Evolutionary conservation across 345 rosid genomes (phyloP), one percentile per base, ranked within the genome.

Genomic region (Lumnitzera racemosa): DNA sequence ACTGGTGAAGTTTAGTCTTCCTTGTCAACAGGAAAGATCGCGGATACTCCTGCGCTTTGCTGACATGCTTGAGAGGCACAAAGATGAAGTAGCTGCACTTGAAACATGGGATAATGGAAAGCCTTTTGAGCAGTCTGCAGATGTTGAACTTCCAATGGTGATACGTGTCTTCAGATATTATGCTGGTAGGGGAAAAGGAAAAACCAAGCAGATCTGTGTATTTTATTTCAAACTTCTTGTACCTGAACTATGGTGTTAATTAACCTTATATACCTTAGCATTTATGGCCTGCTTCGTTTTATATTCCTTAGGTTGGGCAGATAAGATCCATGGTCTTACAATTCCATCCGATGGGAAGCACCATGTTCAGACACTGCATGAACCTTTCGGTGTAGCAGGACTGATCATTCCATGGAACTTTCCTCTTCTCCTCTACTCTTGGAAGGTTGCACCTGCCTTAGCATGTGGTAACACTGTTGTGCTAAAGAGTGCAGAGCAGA

Each of bases 101-200:
- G 97, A 94, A 82, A 80, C 89, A 47, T 94, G 96, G 99, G 97
- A 94, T 62, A 87, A 73, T 64, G 99, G 99, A 50, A 94, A 94
- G 64, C 83, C 97, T n/a, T 90, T 60, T 56, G 85, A 81, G 55
- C 97, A 90, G 62, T 60, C 95, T 61, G 84, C 84, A 36, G 64
- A 76, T 23, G 5, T 54, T 14, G 97, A 94, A 79, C 17, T 90
- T 20, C 95, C 97, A 11, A 76, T 81, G 89, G 0, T 81, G 25
- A 29, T 67, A 24, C 86, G 97, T 46, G 15, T 84, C 11, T 61
- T 94, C 53, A 82, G 99, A 17, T 94, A 94, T 81, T 87, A 87
- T 76, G 99, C 81, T 60, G 98, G 98, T 89, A 53, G 49, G 55
- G 23, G 43, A 25, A 20, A 25, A 12, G 36, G 36, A 15, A 15